Percentiles rank a stretch among this genome's conserved stretches.
Evolutionary conservation across 768 basidiomycete species (phyloP).

Genomic region (Lactifluus echinatus): DNA sequence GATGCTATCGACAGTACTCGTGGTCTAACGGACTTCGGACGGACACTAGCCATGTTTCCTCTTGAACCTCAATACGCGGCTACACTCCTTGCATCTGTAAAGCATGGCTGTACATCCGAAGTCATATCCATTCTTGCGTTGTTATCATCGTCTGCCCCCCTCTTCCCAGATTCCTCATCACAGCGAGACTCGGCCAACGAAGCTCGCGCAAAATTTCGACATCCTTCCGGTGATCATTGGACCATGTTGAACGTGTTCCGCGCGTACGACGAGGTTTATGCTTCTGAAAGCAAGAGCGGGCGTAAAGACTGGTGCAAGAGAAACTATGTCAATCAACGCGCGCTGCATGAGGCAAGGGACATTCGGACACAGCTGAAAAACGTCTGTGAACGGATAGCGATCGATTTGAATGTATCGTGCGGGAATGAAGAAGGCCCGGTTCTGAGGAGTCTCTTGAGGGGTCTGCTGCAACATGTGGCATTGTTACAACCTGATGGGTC

Average conservation of each 20-base stretch:
- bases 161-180: conserved; percentile 72
- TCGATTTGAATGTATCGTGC: conserved; percentile 52
- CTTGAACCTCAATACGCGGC: conserved; percentile 82
- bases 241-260: conserved; percentile 80
- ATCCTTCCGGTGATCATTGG: conserved; percentile 84
- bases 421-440: conserved; percentile 63
- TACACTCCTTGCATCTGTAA: conserved; percentile 68
- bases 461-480: conserved; percentile 78
- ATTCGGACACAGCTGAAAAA: conserved; percentile 72
- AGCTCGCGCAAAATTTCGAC: conserved; percentile 69
- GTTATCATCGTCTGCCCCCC: conserved; percentile 68
- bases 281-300: conserved; percentile 36
- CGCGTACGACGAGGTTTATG: conserved; percentile 66
- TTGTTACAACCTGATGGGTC: conserved; percentile 76
- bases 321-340: conserved; percentile 76
- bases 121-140: conserved; percentile 80
- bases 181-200: conserved; percentile 65
- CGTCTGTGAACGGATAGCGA: conserved; percentile 48
- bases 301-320: conserved; percentile 74
- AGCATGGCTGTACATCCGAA: conserved; percentile 64
- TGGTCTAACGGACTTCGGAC: conserved; percentile 62
- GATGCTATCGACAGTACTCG: conserved; percentile 66
- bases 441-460: conserved; percentile 61
- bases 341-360: conserved; percentile 66
- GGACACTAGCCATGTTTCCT: conserved; percentile 84